Conservation (phyloP, 495 filamentous ascomycete genomes). For the Elasticomyces elasticus region DNA sequence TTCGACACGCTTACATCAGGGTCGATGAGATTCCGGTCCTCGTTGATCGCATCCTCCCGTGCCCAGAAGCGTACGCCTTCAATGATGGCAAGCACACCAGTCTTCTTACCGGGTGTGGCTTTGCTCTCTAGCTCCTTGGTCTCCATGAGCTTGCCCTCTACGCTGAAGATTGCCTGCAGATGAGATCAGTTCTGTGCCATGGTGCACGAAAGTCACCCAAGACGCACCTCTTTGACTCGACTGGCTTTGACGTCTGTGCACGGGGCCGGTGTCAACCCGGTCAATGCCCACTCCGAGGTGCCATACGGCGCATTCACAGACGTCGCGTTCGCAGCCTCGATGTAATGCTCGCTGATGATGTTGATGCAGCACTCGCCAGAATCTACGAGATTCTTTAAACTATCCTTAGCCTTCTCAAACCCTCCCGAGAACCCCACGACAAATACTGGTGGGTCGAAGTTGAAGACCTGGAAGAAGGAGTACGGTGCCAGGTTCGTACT, state of each 20-base stretch:
- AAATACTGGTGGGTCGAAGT: conserved; percentile 86
- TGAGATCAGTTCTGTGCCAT: not conserved
- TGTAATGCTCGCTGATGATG: conserved; percentile 71
- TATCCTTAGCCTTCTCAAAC: conserved; percentile 56
- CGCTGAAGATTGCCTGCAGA: conserved; percentile 52
- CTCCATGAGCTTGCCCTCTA: conserved; percentile 70
- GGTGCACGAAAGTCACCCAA: not conserved
- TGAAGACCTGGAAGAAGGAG: conserved; percentile 71
- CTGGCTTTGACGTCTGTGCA: conserved; percentile 56
- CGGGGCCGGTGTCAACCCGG: conserved; percentile 63
- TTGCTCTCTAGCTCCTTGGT: conserved; percentile 66
- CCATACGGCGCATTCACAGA: conserved; percentile 71
- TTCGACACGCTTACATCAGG: conserved; percentile 39
- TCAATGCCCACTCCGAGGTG: conserved; percentile 68
- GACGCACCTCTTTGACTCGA: conserved; percentile 54
- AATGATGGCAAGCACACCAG: conserved; percentile 62
- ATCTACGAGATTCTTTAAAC: conserved; percentile 55
- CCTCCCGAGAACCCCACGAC: conserved; percentile 56
- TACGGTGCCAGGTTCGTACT: conserved; percentile 77
- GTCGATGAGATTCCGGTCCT: conserved; percentile 62
- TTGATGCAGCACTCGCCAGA: conserved; percentile 65
- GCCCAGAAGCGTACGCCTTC: conserved; percentile 87
- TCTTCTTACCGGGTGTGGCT: conserved; percentile 57
- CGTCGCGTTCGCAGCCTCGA: conserved; percentile 80
- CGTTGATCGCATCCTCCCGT: conserved; percentile 76